Base-by-base conservation (phyloP, 306 rosid species). In the Myrica gale region DNA sequence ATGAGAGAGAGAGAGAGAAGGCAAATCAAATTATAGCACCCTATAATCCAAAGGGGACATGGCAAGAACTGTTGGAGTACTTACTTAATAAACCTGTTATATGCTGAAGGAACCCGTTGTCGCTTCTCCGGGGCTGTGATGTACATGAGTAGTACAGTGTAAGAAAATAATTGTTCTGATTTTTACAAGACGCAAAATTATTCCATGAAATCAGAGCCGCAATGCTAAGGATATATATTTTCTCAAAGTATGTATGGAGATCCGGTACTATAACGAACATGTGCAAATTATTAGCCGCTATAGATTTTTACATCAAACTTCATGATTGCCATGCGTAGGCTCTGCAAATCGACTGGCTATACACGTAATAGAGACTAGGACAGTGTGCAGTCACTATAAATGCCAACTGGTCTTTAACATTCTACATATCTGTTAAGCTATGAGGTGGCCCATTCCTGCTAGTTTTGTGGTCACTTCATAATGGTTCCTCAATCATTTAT, bases 61-160 rank as follows among this genome's bases (percentile, higher is more conserved):
- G 51, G 19, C 67, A 41, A 54, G 7, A 17, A 37, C 46, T 2
- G 57, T 43, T 16, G 39, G 63, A n/a, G n/a, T n/a, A 85, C 99
- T 88, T 88, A 95, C 99, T 92, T 95, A 46, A 95, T 94, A 87
- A 94, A 94, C 67, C 93, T 85, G 68, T 94, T 94, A 82, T 94
- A 94, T n/a, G 98, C 98, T 4, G 99, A 95, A 60, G 99, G 99
- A 84, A 95, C 97, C 17, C 99, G 93, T 11, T 89, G 99, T 83
- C 97, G 89, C 86, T 95, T 95, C 89, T 95, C 98, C 2, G 96
- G 89, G 26, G 99, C 99, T 95, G 97, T 82, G 37, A 79, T 51
- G 53, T 74, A 68, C 62, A 84, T 1, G 46, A 81, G 13, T 45
- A 9, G 9, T 5, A 48, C n/a, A 62, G 9, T 17, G 23, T 69